Conservation (phyloP, 78 protist genomes). For the Mantamonas sphyraenae region DNA sequence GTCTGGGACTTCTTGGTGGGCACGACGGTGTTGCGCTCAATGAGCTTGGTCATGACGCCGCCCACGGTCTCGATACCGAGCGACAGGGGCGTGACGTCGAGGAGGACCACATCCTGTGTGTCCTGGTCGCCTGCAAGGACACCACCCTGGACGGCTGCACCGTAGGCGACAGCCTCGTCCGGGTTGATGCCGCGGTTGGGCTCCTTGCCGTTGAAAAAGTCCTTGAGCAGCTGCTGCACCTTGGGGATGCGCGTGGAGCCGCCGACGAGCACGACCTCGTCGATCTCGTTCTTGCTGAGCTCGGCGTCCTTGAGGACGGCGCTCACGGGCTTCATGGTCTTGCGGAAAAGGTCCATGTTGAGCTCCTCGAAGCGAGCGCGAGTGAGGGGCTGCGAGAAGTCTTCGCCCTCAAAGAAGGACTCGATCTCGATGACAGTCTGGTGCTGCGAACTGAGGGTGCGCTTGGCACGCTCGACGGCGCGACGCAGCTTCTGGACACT, state of each 20-base stretch:
- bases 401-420: constrained; percentile 87
- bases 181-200: too few relatives aligned
- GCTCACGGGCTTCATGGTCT: constrained; percentile 82
- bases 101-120: constrained; percentile 58
- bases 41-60: constrained; percentile 93
- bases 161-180: constrained; percentile 98
- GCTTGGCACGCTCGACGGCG: constrained; percentile 93
- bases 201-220: constrained; percentile 97
- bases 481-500: constrained; percentile 84
- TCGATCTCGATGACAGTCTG: constrained; percentile 89
- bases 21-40: constrained; percentile 79
- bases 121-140: constrained; percentile 72
- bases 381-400: constrained; percentile 88
- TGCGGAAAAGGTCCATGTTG: constrained; percentile 88
- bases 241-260: too few relatives aligned
- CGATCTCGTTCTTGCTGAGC: constrained; percentile 75
- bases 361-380: constrained; percentile 98
- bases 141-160: constrained; percentile 99
- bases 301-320: constrained; percentile 86
- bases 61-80: constrained; percentile 97
- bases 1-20: constrained; percentile 93
- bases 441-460: constrained; percentile 72
- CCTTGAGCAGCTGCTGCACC: constrained; percentile 86
- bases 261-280: constrained; percentile 97
- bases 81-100: constrained; percentile 89